Percentiles rank a stretch among this genome's conserved stretches.
Conservation (phyloP, 305 asterid genomes). For the Solanum hybrid region DNA sequence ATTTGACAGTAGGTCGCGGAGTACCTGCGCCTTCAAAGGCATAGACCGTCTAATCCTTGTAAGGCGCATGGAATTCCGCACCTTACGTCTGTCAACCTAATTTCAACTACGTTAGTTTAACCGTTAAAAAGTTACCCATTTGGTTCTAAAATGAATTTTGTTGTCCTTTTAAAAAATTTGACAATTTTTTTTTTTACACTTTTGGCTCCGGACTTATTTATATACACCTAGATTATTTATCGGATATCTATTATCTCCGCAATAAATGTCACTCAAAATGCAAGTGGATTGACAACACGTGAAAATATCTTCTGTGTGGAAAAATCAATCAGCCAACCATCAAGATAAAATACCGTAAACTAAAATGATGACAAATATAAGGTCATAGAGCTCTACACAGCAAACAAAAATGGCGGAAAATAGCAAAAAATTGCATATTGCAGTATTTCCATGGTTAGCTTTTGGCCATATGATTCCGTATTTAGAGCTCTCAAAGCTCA, state of each 20-base stretch:
- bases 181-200: no score
- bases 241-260: background rate
- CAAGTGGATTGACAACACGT: background rate
- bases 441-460: constrained; percentile 34
- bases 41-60: no score
- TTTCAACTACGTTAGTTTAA: no score
- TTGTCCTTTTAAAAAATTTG: accelerated
- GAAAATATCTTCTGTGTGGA: background rate
- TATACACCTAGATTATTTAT: background rate
- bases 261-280: background rate
- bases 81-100: no score
- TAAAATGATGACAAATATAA: background rate
- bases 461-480: constrained; percentile 55
- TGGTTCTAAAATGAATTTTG: no score
- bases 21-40: no score
- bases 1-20: no score
- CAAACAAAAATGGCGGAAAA: background rate
- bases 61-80: accelerated
- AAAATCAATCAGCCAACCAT: background rate
- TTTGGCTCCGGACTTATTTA: no score
- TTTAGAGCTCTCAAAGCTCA: constrained; percentile 32
- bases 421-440: constrained; percentile 2
- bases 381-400: background rate
- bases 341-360: background rate
- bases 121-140: no score